Percentiles rank a stretch among this genome's conserved stretches.
phyloP scores from a whole-genome alignment of 805 yeast species.

The Ogataea pilisensis region DNA sequence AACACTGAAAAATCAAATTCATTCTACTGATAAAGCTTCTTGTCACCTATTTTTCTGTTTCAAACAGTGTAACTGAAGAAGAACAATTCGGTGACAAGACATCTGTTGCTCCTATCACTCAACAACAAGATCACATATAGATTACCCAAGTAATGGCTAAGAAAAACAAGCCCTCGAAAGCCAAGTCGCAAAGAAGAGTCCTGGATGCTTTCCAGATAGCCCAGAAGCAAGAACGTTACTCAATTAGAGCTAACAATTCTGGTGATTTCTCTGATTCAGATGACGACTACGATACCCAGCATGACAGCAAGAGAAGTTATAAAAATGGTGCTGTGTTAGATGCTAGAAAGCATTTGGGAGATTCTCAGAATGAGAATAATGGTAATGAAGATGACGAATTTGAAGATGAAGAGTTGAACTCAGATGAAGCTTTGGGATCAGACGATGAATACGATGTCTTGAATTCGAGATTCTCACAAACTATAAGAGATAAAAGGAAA shows the following conservation, averaged over 20 bases:
- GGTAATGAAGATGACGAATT: slow-evolving; percentile 29
- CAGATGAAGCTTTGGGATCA: slow-evolving; percentile 86
- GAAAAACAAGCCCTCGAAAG: slow-evolving; percentile 7
- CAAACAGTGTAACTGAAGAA: no score
- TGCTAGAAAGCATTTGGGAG: slow-evolving; percentile 29
- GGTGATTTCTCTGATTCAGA: slow-evolving; percentile 1
- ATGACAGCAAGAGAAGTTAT: not conserved
- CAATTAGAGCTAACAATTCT: not conserved
- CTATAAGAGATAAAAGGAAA: slow-evolving; percentile 52
- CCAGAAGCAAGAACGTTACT: slow-evolving; percentile 13
- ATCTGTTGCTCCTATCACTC: no score
- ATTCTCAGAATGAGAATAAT: not conserved
- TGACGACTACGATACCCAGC: slow-evolving; percentile 7
- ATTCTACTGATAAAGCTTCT: no score
- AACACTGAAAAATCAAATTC: no score
- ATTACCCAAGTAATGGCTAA: no score
- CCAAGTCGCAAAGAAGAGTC: slow-evolving; percentile 18
- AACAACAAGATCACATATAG: no score
- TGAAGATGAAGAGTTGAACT: slow-evolving; percentile 40
- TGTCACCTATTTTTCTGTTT: no score
- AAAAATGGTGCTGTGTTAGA: slow-evolving; percentile 30
- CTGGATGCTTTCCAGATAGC: slow-evolving; percentile 30
- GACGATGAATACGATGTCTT: slow-evolving; percentile 64
- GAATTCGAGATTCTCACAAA: slow-evolving; percentile 65
- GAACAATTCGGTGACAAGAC: no score